Evolutionary conservation across 1,284 basidiomycete species (phyloP).

Genomic region (Papiliotrema terrestris): DNA sequence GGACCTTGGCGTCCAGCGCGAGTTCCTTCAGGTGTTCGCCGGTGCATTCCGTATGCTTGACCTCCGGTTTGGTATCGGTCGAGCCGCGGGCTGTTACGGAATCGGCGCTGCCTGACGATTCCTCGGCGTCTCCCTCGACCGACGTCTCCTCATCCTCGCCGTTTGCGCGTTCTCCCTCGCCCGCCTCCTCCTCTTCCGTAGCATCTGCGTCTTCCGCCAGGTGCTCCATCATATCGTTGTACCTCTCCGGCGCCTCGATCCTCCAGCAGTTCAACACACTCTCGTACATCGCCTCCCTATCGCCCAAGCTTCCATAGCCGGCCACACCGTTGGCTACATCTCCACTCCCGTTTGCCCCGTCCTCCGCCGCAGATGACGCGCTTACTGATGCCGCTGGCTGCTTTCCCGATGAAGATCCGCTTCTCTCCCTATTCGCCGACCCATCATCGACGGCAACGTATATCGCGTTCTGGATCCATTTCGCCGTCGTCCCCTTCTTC

Average conservation of each 20-base stretch:
- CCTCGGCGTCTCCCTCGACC: background rate
- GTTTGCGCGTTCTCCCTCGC: too few species aligned
- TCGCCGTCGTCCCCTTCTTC: constrained; percentile 24
- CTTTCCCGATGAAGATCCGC: too few species aligned
- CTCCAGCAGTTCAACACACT: constrained; percentile 16
- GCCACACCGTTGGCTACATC: background rate
- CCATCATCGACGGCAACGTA: constrained; percentile 12
- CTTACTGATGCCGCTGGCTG: too few species aligned
- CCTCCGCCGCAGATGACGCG: too few species aligned
- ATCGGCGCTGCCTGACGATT: background rate
- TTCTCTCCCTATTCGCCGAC: too few species aligned
- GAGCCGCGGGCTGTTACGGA: background rate
- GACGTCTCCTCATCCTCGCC: background rate
- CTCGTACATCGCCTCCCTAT: constrained; percentile 23
- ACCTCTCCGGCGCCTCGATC: constrained; percentile 13
- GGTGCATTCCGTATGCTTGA: constrained; percentile 7
- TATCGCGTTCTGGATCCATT: constrained; percentile 31
- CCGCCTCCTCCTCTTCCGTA: background rate
- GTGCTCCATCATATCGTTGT: background rate
- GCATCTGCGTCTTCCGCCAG: background rate
- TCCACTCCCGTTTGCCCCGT: background rate
- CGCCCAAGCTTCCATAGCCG: constrained; percentile 24
- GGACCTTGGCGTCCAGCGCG: constrained; percentile 19
- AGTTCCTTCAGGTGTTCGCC: constrained; percentile 18
- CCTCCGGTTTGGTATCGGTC: background rate